Evolutionary conservation across 1,139 yeast genomes (phyloP), one percentile per base, ranked within the genome.

Genomic region (Sugiyamaella paludigena): DNA sequence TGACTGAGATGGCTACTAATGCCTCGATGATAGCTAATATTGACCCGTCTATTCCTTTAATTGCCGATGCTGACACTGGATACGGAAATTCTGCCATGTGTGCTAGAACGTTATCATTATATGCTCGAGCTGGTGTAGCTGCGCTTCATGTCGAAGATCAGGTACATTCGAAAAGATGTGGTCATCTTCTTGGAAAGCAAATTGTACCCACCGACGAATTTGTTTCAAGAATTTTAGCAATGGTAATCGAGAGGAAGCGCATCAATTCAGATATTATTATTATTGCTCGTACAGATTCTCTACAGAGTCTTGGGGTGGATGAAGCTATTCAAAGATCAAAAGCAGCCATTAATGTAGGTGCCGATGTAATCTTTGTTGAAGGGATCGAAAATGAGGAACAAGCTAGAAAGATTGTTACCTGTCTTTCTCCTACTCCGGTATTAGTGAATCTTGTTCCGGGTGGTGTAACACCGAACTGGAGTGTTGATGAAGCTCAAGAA

Each of bases 51-150:
- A 30, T 49, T 11, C 53, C 53, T 11, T 34, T 49, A n/a, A 49
- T 49, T 19, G 51, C 53, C 9, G 53, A 49, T 36, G 53, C 53
- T n/a, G 53, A 49, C 34, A 48, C 53, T 8, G 53, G 53, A 15
- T 49, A 49, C 33, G 53, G 53, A 7, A 48, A 48, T 29, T 43
- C 47, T 15, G 53, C 53, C 27, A 45, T 48, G 49, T 48, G 52
- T 34, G 53, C 53, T 11, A 24, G 53, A 35, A 50, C 53, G 11
- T 36, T 50, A 19, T 27, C 40, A 7, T 36, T 38, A 12, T 50
- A 40, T 37, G 48, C 53, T 8, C 40, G 35, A 16, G 53, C 47
- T 8, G 53, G 53, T 10, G 53, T 50, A 7, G 51, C 53, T 12
- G 53, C 53, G 12, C 33, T 50, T 12, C 53, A 50, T 34, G 52